Evolutionary conservation across 1,139 yeast genomes (phyloP).

Genomic region (Zygosaccharomyces pseudobailii): DNA sequence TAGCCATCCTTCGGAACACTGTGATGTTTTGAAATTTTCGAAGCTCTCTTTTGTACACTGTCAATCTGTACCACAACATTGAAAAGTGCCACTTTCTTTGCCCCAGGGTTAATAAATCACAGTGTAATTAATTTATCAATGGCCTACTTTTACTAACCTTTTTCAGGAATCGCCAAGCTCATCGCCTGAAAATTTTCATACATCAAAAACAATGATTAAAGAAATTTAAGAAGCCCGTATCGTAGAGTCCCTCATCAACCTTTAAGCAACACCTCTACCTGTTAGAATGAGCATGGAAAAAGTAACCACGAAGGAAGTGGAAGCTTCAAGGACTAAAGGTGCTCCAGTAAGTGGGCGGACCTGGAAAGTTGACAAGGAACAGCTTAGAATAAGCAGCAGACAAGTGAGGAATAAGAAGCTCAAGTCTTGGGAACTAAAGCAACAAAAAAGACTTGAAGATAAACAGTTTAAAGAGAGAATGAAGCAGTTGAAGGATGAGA

Average conservation of each 20-base stretch:
- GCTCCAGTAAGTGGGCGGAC: conserved; percentile 49
- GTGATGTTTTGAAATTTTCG: neutral
- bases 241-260: too few relatives aligned
- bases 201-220: neutral
- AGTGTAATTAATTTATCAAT: neutral
- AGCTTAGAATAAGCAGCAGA: conserved; percentile 37
- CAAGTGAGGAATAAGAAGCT: conserved; percentile 35
- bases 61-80: conserved; percentile 5
- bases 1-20: conserved; percentile 10
- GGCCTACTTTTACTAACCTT: neutral
- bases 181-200: conserved; percentile 14
- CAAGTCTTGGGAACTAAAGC: conserved; percentile 37
- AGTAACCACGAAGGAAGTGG: conserved; percentile 5
- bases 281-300: neutral
- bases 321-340: conserved; percentile 34
- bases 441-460: conserved; percentile 38
- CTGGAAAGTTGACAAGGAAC: conserved; percentile 53
- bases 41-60: neutral
- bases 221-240: too few relatives aligned
- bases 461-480: conserved; percentile 41
- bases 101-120: neutral
- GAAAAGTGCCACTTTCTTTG: neutral
- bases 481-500: conserved; percentile 57
- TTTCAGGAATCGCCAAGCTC: conserved; percentile 8
- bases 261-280: neutral